Percentiles rank a stretch among this genome's conserved stretches.
Conservation (phyloP, 139 green algal species). For the Chlorella vulgaris region DNA sequence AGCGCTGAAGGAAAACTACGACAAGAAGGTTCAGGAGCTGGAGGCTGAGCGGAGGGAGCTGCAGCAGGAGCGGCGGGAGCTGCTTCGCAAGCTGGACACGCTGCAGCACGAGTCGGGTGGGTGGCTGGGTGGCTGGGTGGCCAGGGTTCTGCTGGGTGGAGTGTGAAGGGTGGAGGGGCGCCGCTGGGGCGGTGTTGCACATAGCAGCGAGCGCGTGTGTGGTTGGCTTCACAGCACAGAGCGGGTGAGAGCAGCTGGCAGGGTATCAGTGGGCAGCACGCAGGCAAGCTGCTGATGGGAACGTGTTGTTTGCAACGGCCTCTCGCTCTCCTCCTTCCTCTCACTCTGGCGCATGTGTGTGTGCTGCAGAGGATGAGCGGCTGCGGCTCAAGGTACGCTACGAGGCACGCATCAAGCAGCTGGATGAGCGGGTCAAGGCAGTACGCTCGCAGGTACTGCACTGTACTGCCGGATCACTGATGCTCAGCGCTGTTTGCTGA, state of each 20-base stretch:
- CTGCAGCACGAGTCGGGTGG: constrained; percentile 37
- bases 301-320: no score
- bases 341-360: not conserved
- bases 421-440: constrained; percentile 66
- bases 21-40: constrained; percentile 45
- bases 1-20: constrained; percentile 55
- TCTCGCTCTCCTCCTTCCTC: no score
- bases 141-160: not conserved
- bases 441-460: not conserved
- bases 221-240: not conserved
- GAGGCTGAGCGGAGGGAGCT: constrained; percentile 40
- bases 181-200: no score
- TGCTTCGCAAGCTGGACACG: constrained; percentile 64
- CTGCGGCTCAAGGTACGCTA: constrained; percentile 61
- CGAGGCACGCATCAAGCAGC: constrained; percentile 57
- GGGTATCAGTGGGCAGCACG: no score
- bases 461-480: not conserved
- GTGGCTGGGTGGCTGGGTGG: not conserved
- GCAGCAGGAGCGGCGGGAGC: constrained; percentile 38
- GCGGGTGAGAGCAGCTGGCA: no score
- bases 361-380: constrained; percentile 65
- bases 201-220: no score
- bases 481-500: not conserved
- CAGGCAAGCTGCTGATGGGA: no score
- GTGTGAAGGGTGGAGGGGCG: no score